Conservation (phyloP, 2,329 filamentous ascomycete genomes). For the Neospermospora avenae region DNA sequence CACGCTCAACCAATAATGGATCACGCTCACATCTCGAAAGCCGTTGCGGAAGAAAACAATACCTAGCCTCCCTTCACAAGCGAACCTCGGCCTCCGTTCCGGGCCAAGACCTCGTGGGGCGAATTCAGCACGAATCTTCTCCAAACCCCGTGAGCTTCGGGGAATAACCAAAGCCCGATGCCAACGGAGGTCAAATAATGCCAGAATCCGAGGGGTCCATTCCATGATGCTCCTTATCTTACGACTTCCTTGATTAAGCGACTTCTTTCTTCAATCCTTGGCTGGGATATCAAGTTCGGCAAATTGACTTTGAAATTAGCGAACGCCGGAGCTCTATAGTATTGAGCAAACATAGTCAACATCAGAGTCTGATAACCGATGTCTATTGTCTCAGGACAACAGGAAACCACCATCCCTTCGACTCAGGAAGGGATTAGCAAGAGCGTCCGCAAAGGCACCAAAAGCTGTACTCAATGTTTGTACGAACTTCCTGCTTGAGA, state of each 20-base stretch:
- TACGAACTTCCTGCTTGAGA: neutral
- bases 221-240: too few relatives aligned
- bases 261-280: too few relatives aligned
- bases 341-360: too few relatives aligned
- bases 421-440: neutral
- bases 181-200: neutral
- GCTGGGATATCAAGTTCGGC: too few relatives aligned
- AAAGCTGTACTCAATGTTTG: constrained; percentile 8
- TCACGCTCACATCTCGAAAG: neutral
- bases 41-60: neutral
- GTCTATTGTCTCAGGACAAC: neutral
- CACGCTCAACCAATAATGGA: neutral
- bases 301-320: too few relatives aligned
- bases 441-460: constrained; percentile 6
- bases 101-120: constrained; percentile 3
- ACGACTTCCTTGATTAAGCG: too few relatives aligned
- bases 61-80: neutral
- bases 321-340: too few relatives aligned
- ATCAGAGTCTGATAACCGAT: neutral
- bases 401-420: neutral
- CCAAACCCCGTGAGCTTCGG: neutral
- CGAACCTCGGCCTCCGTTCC: constrained; percentile 2
- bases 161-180: neutral
- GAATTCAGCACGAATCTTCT: neutral
- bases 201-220: too few relatives aligned